Evolutionary conservation across 2,329 filamentous ascomycete genomes (phyloP), one percentile per base, ranked within the genome.

Genomic region (Talaromyces verruculosus): DNA sequence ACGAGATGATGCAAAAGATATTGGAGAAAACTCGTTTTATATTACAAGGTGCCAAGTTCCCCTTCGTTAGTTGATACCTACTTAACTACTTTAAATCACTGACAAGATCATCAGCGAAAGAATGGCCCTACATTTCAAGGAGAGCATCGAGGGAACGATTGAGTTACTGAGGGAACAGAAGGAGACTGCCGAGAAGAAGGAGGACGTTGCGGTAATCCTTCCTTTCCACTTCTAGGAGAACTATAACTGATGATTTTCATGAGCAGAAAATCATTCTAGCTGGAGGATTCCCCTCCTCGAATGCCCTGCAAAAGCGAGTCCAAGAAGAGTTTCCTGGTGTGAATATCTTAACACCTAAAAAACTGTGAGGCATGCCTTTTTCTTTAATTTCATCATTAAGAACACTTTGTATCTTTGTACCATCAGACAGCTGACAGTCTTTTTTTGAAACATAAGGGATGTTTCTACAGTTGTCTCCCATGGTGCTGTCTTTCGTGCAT

Each of bases 401-500:
- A 35, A 5, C 17, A 17, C 17, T 17, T 25, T 17, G 28, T 61
- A n/a, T 25, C 7, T 41, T n/a, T 8, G 5, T 17, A 41, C 5
- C 30, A 13, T n/a, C 6, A 17, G 22, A 15, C 28, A 13, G 28
- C 11, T 19, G 25, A 17, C n/a, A 37, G 17, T 45, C 17, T 15
- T 37, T 10, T 10, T 25, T 2, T 47, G 13, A 25, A 33, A 22
- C n/a, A 61, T 35, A 61, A 62, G 60, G 30, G 60, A 62, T 25
- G 15, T 53, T 33, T 33, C 22, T 2, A 37, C 33, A 37, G 8
- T 33, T 22, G 60, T 62, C 30, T 62, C 60, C 11, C 60, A 62
- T 35, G 60, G 60, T 28, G 60, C 60, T 6, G 60, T 62, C 1
- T 62, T 62, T 41, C 60, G 60, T 41, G 60, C 45, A 15, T 13